Evolutionary conservation across 73 alveolate species (phyloP).

Genomic region (Paraurostyla sp.): DNA sequence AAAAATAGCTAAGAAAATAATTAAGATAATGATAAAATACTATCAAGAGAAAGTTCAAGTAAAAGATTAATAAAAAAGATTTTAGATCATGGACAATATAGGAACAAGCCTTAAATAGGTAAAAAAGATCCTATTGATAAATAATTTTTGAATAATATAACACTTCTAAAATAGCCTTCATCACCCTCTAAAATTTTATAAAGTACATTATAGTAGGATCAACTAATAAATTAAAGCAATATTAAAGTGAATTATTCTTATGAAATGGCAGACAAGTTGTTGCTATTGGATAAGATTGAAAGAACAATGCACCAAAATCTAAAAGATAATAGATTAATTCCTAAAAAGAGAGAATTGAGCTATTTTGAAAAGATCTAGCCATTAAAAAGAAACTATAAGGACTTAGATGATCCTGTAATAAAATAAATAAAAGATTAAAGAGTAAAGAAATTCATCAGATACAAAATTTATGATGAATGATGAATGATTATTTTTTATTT

Average conservation of each 20-base stretch:
- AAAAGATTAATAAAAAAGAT: neutral
- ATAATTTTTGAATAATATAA: neutral
- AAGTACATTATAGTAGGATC: neutral
- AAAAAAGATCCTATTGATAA: constrained; percentile 32
- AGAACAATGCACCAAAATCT: neutral
- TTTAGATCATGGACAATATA: neutral
- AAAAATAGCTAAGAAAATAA: neutral
- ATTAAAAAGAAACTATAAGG: neutral
- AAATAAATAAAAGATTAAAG: neutral
- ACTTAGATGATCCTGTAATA: neutral
- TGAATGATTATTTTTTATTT: too few species aligned
- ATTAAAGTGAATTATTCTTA: neutral
- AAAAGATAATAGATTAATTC: neutral
- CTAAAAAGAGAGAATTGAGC: neutral
- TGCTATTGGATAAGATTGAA: constrained; percentile 13
- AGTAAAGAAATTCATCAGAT: neutral
- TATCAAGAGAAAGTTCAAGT: constrained; percentile 26
- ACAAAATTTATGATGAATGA: neutral
- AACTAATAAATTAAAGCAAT: neutral
- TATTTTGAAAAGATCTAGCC: neutral
- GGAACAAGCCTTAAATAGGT: neutral
- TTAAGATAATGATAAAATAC: neutral
- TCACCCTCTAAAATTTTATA: neutral
- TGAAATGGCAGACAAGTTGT: constrained; percentile 27
- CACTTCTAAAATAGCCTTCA: neutral